These are phyloP conservation scores for Sugiyamaella pinicola DNA, from an alignment of 1,139 yeast species.

Conservation along the genomic window DNA sequence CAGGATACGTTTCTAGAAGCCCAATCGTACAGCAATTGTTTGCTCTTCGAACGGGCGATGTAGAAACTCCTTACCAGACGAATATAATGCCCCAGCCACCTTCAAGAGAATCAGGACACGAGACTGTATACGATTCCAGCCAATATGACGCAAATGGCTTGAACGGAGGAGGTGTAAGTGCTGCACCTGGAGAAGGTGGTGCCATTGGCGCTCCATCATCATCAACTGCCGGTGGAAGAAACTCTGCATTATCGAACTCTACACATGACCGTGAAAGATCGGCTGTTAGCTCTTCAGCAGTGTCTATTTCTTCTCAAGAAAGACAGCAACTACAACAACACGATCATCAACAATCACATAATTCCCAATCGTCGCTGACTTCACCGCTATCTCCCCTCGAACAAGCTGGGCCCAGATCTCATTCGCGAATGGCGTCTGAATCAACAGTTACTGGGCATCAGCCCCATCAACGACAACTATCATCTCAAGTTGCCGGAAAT, in stretches of 20 bases:
- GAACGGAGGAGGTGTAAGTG: constrained; percentile 4
- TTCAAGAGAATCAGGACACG: constrained; percentile 23
- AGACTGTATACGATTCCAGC: constrained; percentile 11
- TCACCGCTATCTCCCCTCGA: background rate
- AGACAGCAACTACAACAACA: constrained; percentile 47
- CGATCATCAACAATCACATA: constrained; percentile 25
- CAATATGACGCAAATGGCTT: constrained; percentile 14
- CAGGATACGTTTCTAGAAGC: constrained; percentile 68
- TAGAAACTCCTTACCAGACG: constrained; percentile 46
- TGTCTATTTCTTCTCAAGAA: constrained; percentile 6
- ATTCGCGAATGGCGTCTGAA: constrained; percentile 28
- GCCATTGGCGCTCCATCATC: background rate
- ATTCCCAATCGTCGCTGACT: constrained; percentile 15
- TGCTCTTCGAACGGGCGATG: constrained; percentile 68
- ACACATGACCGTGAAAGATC: background rate
- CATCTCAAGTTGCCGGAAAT: constrained; percentile 6
- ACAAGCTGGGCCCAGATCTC: constrained; percentile 14
- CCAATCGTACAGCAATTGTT: constrained; percentile 72
- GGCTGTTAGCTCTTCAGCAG: constrained; percentile 3
- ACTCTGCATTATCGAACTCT: background rate
- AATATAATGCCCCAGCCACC: constrained; percentile 48
- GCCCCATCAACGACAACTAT: constrained; percentile 17
- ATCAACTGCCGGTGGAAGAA: too few species aligned
- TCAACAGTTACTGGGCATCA: constrained; percentile 26
- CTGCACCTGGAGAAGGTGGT: background rate